Conservation (phyloP, 1,139 yeast genomes). For the Hyphopichia buzzinii region DNA sequence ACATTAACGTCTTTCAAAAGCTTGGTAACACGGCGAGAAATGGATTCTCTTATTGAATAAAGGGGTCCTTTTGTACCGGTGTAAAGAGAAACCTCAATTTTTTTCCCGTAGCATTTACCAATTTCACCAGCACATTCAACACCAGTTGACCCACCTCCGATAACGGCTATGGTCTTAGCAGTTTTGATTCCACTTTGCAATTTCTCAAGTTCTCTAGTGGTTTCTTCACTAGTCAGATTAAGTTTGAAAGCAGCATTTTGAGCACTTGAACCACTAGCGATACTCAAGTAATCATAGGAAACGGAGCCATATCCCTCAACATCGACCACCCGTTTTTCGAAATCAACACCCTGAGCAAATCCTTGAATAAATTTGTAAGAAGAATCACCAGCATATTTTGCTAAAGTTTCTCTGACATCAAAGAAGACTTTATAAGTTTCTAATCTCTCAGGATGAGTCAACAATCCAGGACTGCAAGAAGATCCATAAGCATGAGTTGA, state of each 20-base stretch:
- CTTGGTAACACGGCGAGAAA: constrained; percentile 14
- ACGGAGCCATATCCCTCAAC: background rate
- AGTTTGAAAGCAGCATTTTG: constrained; percentile 25
- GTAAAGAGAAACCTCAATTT: constrained; percentile 23
- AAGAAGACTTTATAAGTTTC: constrained; percentile 16
- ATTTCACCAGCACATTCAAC: constrained; percentile 39
- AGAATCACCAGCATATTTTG: constrained; percentile 11
- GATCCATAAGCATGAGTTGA: constrained; percentile 18
- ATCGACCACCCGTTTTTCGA: constrained; percentile 10
- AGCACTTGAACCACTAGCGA: constrained; percentile 32
- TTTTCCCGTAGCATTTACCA: constrained; percentile 16
- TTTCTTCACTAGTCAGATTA: constrained; percentile 14
- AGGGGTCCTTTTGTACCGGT: constrained; percentile 29
- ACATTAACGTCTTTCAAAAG: constrained; percentile 24
- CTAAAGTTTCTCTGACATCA: constrained; percentile 16
- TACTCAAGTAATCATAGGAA: constrained; percentile 30
- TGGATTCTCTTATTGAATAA: constrained; percentile 11
- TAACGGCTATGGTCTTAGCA: constrained; percentile 27
- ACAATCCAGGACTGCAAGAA: constrained; percentile 30
- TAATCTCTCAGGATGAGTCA: constrained; percentile 22
- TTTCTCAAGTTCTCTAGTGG: constrained; percentile 14
- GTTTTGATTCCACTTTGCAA: constrained; percentile 14
- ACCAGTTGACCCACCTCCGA: constrained; percentile 45
- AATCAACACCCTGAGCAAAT: constrained; percentile 21
- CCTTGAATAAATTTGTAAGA: constrained; percentile 19